Base-by-base conservation (phyloP, 2,329 filamentous ascomycete species). In the Sordariomycetes sp. region DNA sequence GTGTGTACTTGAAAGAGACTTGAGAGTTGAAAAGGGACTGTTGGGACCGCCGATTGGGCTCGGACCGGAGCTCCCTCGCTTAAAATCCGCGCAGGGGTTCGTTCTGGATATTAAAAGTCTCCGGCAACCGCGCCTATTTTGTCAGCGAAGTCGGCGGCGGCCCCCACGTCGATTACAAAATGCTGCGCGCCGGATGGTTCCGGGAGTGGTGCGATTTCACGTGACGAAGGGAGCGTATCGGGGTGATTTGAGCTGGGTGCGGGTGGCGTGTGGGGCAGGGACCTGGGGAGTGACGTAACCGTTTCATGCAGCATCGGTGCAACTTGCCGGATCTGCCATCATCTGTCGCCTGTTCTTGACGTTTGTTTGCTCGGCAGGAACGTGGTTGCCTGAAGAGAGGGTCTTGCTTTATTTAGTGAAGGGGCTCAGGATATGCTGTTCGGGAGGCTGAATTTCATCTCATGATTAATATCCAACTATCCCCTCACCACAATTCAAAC, bases 181-280 rank as follows among this genome's bases (percentile, higher is more conserved):
- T 12, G 46, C 46, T 14, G 46, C 46, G 20, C 46, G 6, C 46
- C 51, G n/a, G n/a, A n/a, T n/a, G n/a, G n/a, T n/a, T n/a, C n/a
- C 10, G 28, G 34, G 25, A 52, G 58, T 60, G 59, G 55, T 35
- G 59, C 58, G 59, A 52, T 60, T 60, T 58, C 59, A 60, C 59
- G 59, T 60, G 59, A 28, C 25, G 54, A 57, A 51, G 50, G 48
- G 51, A 32, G n/a, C n/a, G n/a, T 40, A 16, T 11, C 37, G 37
- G 37, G 12, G 12, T 40, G 12, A 40, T 16, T 11, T 40, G 12
- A 14, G 12, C 12, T 11, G 43, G 43, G 8, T 48, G 22, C 18
- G 37, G 37, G 12, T 7, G 37, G 37, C 12, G 10, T 14, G 3
- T 46, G 40, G 40, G 40, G 40, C 40, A n/a, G 40, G 40, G 40